These are phyloP conservation scores for Prunella vulgaris DNA, from an alignment of 257 asterid genomes.

Conservation along the genomic window DNA sequence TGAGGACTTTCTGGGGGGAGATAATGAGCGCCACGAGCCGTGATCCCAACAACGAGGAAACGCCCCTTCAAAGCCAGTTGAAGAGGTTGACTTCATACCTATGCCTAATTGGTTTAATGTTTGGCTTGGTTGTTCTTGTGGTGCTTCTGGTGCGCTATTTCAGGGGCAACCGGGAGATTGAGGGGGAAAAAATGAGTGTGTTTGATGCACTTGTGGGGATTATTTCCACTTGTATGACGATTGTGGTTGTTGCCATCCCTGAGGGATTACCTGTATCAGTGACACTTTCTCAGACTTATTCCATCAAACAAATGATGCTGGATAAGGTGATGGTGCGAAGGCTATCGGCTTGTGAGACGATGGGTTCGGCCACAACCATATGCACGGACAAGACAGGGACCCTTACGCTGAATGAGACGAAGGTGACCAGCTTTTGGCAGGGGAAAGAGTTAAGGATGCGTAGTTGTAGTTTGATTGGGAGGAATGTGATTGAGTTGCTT, in stretches of 20 bases:
- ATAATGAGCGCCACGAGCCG: constrained; percentile 29
- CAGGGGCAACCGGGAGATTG: constrained; percentile 21
- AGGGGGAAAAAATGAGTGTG: constrained; percentile 24
- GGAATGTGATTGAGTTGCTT: constrained; percentile 20
- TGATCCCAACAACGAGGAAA: constrained; percentile 22
- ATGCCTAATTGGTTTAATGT: no score
- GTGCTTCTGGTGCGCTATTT: constrained; percentile 31
- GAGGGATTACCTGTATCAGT: constrained; percentile 40
- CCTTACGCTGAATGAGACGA: constrained; percentile 33
- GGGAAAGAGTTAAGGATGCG: constrained; percentile 16
- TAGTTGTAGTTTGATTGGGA: no score
- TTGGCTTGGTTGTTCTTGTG: constrained; percentile 33
- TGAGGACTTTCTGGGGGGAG: constrained; percentile 33
- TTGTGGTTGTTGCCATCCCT: constrained; percentile 46
- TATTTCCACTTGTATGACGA: constrained; percentile 36
- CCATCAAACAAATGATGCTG: constrained; percentile 38
- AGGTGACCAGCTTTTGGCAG: constrained; percentile 23
- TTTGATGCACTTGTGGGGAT: constrained; percentile 30
- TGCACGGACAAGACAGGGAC: constrained; percentile 34
- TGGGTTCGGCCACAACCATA: constrained; percentile 32
- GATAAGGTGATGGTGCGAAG: constrained; percentile 36
- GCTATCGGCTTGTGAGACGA: constrained; percentile 24
- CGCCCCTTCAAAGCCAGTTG: constrained; percentile 18
- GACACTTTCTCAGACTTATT: constrained; percentile 32
- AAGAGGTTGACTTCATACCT: no score